Percentiles rank a stretch among this genome's conserved stretches.
phyloP scores from a whole-genome alignment of 179 eudicot genomes.

The Drosera spatulata region DNA sequence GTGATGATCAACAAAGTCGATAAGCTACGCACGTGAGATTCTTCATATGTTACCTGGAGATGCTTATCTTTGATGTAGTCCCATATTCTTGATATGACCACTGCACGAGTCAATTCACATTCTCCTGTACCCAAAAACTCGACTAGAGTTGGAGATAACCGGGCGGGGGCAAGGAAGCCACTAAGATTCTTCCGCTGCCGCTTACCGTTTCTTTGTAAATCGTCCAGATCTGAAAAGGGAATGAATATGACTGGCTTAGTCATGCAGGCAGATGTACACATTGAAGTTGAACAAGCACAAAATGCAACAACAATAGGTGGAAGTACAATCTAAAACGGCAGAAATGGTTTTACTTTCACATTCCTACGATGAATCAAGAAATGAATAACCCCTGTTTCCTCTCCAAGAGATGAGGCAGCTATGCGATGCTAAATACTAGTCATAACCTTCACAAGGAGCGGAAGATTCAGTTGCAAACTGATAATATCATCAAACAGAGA shows the following conservation, averaged over 20 bases:
- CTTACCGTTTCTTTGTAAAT: slow-evolving; percentile 40
- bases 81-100: slow-evolving; percentile 78
- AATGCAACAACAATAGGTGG: no score
- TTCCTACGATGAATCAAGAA: no score
- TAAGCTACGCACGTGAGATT: no score
- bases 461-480: no score
- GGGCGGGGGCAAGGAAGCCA: slow-evolving; percentile 61
- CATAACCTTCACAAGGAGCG: no score
- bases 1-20: no score
- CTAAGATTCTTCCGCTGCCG: slow-evolving; percentile 46
- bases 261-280: background rate
- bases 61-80: slow-evolving; percentile 62
- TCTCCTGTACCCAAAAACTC: slow-evolving; percentile 90
- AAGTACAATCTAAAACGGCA: no score
- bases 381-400: no score
- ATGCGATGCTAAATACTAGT: no score
- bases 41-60: slow-evolving; percentile 48
- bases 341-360: no score
- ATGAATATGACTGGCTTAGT: background rate
- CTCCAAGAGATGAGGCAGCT: no score
- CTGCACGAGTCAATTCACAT: slow-evolving; percentile 59
- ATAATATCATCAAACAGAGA: no score
- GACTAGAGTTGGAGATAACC: slow-evolving; percentile 66
- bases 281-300: background rate
- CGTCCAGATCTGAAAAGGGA: slow-evolving; percentile 34